Percentiles rank a stretch among this genome's conserved stretches.
These are phyloP conservation scores for Nemania sp. DNA, from an alignment of 2,329 filamentous ascomycete genomes.

Conservation along the genomic window DNA sequence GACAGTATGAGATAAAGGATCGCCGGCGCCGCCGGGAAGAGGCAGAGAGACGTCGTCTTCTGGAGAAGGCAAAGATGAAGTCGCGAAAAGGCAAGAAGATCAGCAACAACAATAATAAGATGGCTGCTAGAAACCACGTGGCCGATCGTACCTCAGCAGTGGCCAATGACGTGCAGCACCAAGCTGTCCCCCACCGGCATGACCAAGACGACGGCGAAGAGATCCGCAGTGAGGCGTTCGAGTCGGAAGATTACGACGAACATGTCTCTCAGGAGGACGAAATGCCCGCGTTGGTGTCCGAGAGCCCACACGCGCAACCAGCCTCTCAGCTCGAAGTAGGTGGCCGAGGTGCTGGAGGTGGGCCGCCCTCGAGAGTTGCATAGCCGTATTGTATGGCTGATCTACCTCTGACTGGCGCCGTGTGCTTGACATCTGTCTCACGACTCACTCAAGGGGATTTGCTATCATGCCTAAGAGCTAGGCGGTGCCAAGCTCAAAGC, in stretches of 20 bases:
- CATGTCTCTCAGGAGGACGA: constrained; percentile 28
- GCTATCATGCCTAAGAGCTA: too few relatives aligned
- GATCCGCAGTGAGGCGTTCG: constrained; percentile 44
- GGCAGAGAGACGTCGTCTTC: constrained; percentile 79
- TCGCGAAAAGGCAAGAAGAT: constrained; percentile 86
- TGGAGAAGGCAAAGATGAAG: constrained; percentile 95
- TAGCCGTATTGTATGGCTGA: constrained; percentile 8
- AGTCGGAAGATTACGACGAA: constrained; percentile 48
- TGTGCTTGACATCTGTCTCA: background rate
- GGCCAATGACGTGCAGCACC: constrained; percentile 32
- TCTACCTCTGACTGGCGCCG: background rate
- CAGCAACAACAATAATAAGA: constrained; percentile 71
- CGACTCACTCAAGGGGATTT: background rate
- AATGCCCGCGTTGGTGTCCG: constrained; percentile 2
- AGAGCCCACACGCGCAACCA: background rate
- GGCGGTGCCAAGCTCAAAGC: background rate
- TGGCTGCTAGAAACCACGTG: constrained; percentile 53
- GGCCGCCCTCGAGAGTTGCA: constrained; percentile 3
- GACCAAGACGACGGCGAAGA: constrained; percentile 38
- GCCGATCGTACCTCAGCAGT: constrained; percentile 34
- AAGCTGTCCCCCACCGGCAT: constrained; percentile 30
- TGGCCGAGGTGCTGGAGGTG: constrained; percentile 10
- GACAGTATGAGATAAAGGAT: constrained; percentile 93
- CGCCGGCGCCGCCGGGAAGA: constrained; percentile 80
- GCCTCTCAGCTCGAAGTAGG: background rate